phyloP scores from a whole-genome alignment of 768 basidiomycete species.

The Serendipita indica region DNA sequence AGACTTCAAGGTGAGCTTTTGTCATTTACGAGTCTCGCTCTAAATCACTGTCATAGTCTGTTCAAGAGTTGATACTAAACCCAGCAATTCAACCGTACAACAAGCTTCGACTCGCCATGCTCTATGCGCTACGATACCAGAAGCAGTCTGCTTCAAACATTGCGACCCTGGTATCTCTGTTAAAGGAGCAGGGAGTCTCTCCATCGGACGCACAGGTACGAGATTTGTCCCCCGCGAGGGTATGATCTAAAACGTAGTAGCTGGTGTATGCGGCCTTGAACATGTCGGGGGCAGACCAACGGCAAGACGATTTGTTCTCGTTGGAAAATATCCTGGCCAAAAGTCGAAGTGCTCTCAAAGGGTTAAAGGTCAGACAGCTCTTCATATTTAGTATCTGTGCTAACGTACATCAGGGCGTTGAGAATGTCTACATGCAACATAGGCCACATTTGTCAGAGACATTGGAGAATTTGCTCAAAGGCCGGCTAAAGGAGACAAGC shows the following conservation, averaged over 20 bases:
- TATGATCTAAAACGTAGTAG: constrained; percentile 50
- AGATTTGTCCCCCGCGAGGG: constrained; percentile 47
- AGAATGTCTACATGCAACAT: constrained; percentile 98
- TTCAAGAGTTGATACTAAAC: constrained; percentile 64
- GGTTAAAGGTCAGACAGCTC: constrained; percentile 54
- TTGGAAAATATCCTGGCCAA: constrained; percentile 89
- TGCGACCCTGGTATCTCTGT: constrained; percentile 31
- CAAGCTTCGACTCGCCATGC: constrained; percentile 79
- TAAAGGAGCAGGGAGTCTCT: constrained; percentile 22
- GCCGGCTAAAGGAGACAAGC: constrained; percentile 69
- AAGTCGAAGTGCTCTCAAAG: constrained; percentile 88
- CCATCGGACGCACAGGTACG: constrained; percentile 15
- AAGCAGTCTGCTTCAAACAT: constrained; percentile 76
- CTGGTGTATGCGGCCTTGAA: constrained; percentile 88
- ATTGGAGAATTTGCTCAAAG: constrained; percentile 75
- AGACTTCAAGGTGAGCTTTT: constrained; percentile 57
- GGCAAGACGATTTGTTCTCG: constrained; percentile 94
- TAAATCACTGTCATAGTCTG: constrained; percentile 35
- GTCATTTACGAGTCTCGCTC: neutral
- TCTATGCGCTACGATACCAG: constrained; percentile 91
- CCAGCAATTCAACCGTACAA: constrained; percentile 53
- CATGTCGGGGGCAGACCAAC: constrained; percentile 85
- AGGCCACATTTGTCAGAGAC: constrained; percentile 87
- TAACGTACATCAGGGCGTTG: constrained; percentile 55
- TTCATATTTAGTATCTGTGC: constrained; percentile 6